A percentile compares a stretch with the other conserved stretches of the same genome.
These are phyloP conservation scores for Aureobasidium namibiae DNA, from an alignment of 2,329 filamentous ascomycete species.

Conservation along the genomic window DNA sequence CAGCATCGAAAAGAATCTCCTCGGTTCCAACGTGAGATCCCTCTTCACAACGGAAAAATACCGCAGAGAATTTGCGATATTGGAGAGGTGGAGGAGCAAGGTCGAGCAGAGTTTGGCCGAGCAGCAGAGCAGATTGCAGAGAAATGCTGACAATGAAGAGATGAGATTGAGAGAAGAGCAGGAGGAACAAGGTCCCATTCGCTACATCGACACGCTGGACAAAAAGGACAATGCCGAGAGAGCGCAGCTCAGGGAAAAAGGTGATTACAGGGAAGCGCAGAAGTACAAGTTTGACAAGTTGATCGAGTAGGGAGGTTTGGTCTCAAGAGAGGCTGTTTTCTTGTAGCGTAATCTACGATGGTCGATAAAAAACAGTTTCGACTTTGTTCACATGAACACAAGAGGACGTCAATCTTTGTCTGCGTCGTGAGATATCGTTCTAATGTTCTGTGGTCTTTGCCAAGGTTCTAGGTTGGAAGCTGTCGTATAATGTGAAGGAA, in stretches of 20 bases:
- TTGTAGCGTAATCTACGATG: not conserved
- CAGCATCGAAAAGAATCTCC: slow-evolving; percentile 19
- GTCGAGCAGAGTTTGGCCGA: not conserved
- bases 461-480: not conserved
- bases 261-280: too few species aligned
- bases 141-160: not conserved
- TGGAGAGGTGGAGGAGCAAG: slow-evolving; percentile 15
- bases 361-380: not conserved
- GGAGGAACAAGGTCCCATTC: not conserved
- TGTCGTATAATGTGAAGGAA: not conserved
- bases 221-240: too few species aligned
- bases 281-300: too few species aligned
- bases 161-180: not conserved
- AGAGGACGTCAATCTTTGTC: not conserved
- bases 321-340: not conserved
- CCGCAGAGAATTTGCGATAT: slow-evolving; percentile 23
- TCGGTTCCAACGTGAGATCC: slow-evolving; percentile 16
- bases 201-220: too few species aligned
- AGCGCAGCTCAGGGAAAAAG: too few species aligned
- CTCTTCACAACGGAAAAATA: slow-evolving; percentile 31
- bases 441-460: not conserved
- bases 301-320: too few species aligned
- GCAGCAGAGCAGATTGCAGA: not conserved
- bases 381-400: not conserved
- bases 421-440: not conserved